phyloP scores from a whole-genome alignment of 768 basidiomycete species.

The Pholiota molesta region DNA sequence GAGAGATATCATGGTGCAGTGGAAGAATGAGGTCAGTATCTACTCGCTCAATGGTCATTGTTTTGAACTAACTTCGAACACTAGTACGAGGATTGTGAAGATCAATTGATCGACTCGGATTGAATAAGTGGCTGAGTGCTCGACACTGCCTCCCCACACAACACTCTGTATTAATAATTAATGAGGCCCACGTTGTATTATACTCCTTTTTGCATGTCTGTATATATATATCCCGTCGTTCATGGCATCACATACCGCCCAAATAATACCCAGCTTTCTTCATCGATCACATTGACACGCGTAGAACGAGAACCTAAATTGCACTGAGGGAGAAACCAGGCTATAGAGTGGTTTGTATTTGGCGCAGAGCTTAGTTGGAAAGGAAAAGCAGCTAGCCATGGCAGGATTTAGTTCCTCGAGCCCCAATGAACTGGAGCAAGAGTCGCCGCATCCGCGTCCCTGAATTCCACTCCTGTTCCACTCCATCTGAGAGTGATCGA shows the following conservation, averaged over 20 bases:
- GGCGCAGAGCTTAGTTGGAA: too few species aligned
- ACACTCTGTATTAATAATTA: constrained; percentile 2
- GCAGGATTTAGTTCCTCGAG: too few species aligned
- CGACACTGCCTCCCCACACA: not conserved
- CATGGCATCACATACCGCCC: not conserved
- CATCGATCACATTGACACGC: too few species aligned
- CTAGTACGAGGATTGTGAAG: constrained; percentile 31
- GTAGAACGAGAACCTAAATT: too few species aligned
- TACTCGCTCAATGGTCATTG: not conserved
- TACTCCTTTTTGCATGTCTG: not conserved
- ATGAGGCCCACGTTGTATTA: constrained; percentile 4
- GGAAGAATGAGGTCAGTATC: constrained; percentile 41
- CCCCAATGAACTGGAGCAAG: too few species aligned
- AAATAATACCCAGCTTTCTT: not conserved
- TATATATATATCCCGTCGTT: not conserved
- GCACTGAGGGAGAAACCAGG: too few species aligned
- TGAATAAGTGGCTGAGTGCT: not conserved
- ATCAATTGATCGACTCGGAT: constrained; percentile 28
- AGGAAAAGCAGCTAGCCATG: too few species aligned
- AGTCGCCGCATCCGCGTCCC: too few species aligned
- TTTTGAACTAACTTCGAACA: not conserved
- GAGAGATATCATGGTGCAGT: constrained; percentile 39
- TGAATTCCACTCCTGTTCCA: too few species aligned
- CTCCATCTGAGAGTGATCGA: too few species aligned
- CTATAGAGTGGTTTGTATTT: too few species aligned